Evolutionary conservation across 495 filamentous ascomycete genomes (phyloP).

Genomic region (Aspergillus leporis): DNA sequence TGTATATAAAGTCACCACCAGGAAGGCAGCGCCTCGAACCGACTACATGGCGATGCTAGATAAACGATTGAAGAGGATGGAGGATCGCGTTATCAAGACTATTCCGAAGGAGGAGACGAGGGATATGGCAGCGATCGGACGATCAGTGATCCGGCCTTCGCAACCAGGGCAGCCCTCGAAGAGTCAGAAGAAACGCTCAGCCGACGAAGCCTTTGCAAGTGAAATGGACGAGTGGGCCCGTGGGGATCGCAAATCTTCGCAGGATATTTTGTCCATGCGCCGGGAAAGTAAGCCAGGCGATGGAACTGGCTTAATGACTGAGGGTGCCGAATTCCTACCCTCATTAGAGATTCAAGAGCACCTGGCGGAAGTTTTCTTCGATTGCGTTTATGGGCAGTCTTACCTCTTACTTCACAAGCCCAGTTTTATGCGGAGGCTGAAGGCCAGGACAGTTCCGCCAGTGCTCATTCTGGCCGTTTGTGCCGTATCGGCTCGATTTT

Average conservation of each 20-base stretch:
- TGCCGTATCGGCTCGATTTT: slow-evolving; percentile 90
- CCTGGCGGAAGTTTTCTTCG: slow-evolving; percentile 92
- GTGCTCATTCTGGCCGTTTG: slow-evolving; percentile 90
- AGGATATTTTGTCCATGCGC: slow-evolving; percentile 55
- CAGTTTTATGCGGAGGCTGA: slow-evolving; percentile 87
- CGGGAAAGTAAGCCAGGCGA: slow-evolving; percentile 63
- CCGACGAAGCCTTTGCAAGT: slow-evolving; percentile 82
- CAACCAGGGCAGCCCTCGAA: slow-evolving; percentile 60
- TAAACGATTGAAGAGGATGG: slow-evolving; percentile 90
- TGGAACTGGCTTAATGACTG: slow-evolving; percentile 69
- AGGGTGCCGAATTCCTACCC: slow-evolving; percentile 83
- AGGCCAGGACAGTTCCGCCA: slow-evolving; percentile 69
- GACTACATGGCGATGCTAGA: slow-evolving; percentile 99
- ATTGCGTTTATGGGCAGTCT: slow-evolving; percentile 92
- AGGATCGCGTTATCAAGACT: slow-evolving; percentile 95
- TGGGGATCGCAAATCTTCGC: slow-evolving; percentile 45
- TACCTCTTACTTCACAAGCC: slow-evolving; percentile 97
- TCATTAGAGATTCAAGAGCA: slow-evolving; percentile 91
- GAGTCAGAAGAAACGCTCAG: slow-evolving; percentile 75
- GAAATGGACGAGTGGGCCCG: slow-evolving; percentile 84
- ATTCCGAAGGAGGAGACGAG: slow-evolving; percentile 79
- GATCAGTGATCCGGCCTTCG: slow-evolving; percentile 79
- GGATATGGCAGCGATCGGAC: slow-evolving; percentile 60
- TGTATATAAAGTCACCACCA: slow-evolving; percentile 96
- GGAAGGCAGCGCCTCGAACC: slow-evolving; percentile 93